phyloP scores from a whole-genome alignment of 164 flowering plant species.

The Magnolia officinalis region DNA sequence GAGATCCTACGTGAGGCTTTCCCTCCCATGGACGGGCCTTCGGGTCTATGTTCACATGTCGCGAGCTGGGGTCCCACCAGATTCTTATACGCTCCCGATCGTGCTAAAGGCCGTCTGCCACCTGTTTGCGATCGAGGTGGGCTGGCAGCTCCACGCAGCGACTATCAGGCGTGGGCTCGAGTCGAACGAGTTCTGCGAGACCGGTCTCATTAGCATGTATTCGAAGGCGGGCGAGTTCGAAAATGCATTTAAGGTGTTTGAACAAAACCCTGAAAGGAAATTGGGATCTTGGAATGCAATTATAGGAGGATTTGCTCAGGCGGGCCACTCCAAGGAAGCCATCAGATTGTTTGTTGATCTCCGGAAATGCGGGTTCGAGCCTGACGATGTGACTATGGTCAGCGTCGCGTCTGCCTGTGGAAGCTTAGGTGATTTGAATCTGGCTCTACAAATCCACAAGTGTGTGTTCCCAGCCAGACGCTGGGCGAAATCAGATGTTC shows the following conservation, averaged over 20 bases:
- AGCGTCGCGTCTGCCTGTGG: slow-evolving; percentile 64
- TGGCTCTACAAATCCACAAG: slow-evolving; percentile 60
- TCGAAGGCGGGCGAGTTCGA: slow-evolving; percentile 41
- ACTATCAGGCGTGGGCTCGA: slow-evolving; percentile 40
- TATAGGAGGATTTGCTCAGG: slow-evolving; percentile 51
- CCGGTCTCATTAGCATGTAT: slow-evolving; percentile 52
- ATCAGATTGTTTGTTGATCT: slow-evolving; percentile 35
- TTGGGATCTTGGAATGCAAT: slow-evolving; percentile 70
- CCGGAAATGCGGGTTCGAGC: slow-evolving; percentile 39
- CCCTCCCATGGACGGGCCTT: slow-evolving; percentile 31
- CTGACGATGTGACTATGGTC: slow-evolving; percentile 66
- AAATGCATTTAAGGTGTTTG: slow-evolving; percentile 53
- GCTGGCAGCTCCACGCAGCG: slow-evolving; percentile 38
- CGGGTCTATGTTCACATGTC: slow-evolving; percentile 36
- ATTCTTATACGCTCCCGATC: slow-evolving; percentile 55
- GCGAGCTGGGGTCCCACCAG: slow-evolving; percentile 45
- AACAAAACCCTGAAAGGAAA: slow-evolving; percentile 43
- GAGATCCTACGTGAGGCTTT: slow-evolving; percentile 40
- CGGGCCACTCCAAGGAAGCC: slow-evolving; percentile 45
- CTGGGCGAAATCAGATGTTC: slow-evolving; percentile 30
- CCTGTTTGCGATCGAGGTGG: slow-evolving; percentile 19
- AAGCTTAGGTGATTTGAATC: slow-evolving; percentile 43
- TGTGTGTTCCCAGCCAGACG: slow-evolving; percentile 43
- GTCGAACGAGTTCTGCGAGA: slow-evolving; percentile 47
- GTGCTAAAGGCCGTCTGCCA: slow-evolving; percentile 43